phyloP scores from a whole-genome alignment of 768 basidiomycete species.

The Suillus lakei region DNA sequence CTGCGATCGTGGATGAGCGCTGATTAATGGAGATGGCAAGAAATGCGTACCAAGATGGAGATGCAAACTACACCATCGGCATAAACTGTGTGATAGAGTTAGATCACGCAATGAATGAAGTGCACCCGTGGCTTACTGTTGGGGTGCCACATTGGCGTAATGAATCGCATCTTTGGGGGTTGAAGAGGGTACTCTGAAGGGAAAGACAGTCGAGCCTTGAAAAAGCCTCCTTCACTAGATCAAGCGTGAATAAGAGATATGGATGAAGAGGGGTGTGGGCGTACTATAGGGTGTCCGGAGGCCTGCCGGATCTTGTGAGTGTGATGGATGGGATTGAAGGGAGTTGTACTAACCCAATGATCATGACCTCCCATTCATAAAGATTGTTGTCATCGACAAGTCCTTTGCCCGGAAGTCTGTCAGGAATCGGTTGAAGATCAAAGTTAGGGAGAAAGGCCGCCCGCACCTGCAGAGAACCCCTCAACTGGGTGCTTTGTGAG shows the following conservation, averaged over 20 bases:
- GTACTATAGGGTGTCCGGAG: conserved; percentile 92
- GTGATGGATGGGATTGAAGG: conserved; percentile 17
- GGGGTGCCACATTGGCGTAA: conserved; percentile 97
- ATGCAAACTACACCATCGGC: conserved; percentile 92
- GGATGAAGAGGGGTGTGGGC: conserved; percentile 25
- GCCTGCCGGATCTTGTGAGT: conserved; percentile 52
- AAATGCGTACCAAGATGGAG: conserved; percentile 74
- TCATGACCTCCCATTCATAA: conserved; percentile 95
- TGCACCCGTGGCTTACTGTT: conserved; percentile 68
- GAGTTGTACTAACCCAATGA: conserved; percentile 75
- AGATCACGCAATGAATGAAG: background rate
- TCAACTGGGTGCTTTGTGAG: conserved; percentile 93
- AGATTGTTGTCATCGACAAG: conserved; percentile 95
- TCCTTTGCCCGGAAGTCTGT: conserved; percentile 53
- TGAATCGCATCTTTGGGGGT: conserved; percentile 96
- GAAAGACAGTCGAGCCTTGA: conserved; percentile 89
- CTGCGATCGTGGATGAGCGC: conserved; percentile 43
- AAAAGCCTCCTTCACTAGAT: conserved; percentile 90
- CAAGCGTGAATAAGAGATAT: conserved; percentile 8
- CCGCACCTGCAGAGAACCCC: conserved; percentile 91
- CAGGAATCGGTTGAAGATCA: conserved; percentile 38
- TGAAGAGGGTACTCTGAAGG: conserved; percentile 88
- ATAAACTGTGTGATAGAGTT: conserved; percentile 66
- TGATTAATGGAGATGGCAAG: background rate
- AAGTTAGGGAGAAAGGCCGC: conserved; percentile 29